Evolutionary conservation across 768 basidiomycete species (phyloP).

Genomic region (Rhizopogon vinicolor): DNA sequence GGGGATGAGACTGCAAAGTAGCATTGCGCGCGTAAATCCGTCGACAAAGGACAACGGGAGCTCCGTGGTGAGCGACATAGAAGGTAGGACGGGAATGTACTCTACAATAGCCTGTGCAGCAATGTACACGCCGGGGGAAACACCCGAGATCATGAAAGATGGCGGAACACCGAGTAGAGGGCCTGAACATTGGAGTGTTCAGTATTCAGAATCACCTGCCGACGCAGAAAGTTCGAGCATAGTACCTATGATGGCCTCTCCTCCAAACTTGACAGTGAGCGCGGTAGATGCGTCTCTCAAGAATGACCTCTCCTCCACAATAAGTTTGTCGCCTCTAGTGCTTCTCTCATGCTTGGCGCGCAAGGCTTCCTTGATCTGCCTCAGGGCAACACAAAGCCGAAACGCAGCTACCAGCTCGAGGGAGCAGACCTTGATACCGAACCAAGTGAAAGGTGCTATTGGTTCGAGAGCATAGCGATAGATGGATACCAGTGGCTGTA

Average conservation of each 20-base stretch:
- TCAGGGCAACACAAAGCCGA: conserved; percentile 63
- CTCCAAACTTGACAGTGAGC: conserved; percentile 69
- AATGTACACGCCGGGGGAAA: conserved; percentile 59
- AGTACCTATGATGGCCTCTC: conserved; percentile 65
- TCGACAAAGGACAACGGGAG: conserved; percentile 72
- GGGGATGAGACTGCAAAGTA: conserved; percentile 76
- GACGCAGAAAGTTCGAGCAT: conserved; percentile 1
- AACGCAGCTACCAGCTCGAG: conserved; percentile 69
- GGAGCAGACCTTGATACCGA: conserved; percentile 53
- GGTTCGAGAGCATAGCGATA: conserved; percentile 54
- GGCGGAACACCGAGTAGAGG: conserved; percentile 62
- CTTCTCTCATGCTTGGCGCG: conserved; percentile 37
- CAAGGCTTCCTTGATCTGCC: conserved; percentile 57
- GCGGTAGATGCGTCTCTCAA: conserved; percentile 53
- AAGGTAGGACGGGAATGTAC: conserved; percentile 51
- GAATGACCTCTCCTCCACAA: conserved; percentile 53
- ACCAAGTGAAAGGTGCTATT: conserved; percentile 63
- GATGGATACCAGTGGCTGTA: conserved; percentile 39
- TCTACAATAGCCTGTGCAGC: conserved; percentile 58
- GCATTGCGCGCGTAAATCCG: conserved; percentile 71
- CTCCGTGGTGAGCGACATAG: conserved; percentile 51
- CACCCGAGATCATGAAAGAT: conserved; percentile 75
- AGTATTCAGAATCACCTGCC: neutral
- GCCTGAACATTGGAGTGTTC: conserved; percentile 31
- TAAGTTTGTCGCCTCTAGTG: conserved; percentile 26